Evolutionary conservation across 2,329 filamentous ascomycete species (phyloP), one percentile per base, ranked within the genome.

Genomic region (Pezicula radicicola): DNA sequence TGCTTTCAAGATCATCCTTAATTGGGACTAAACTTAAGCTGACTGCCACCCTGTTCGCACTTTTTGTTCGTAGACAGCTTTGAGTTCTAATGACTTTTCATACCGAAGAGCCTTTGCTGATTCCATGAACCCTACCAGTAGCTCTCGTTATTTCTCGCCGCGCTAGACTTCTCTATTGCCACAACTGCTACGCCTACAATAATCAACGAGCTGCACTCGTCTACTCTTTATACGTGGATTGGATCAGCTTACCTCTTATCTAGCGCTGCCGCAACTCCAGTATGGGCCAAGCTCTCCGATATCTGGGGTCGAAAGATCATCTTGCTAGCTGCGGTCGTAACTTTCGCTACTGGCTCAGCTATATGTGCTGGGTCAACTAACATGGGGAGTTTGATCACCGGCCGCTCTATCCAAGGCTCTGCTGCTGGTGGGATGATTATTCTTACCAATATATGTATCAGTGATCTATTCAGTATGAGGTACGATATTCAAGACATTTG

Each of bases 391-490:
- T 72, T 87, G 39, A 76, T 87, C 45, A 78, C 75, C 2, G 81
- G 80, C 16, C 71, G 83, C 61, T 79, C 79, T 0, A 72, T 86
- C 42, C 83, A 87, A 62, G 83, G 83, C 60, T 73, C 81, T 42
- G 83, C 81, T 8, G 82, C 79, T 27, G 83, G 83, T 51, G 83
- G 83, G 4, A 69, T 86, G 49, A 76, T 86, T 43, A 80, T 77
- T 77, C 55, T 73, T 9, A 87, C 87, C 1, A 81, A 79, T 1
- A 45, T 85, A 15, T 71, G 79, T 8, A 77, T 85, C 15, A 72
- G 79, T 12, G 87, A 86, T 44, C 88, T 85, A 21, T 91, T 88
- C 0, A 75, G 94, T 30, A 92, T 94, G 88, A 36, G 45, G 27
- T 94, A 25, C 6, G 25, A 25, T 25, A 25, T 25, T 25, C 25